A percentile compares a stretch with the other conserved stretches of the same genome.
These are phyloP conservation scores for Taphrina deformans DNA, from an alignment of 1,139 yeast species.

Conservation along the genomic window DNA sequence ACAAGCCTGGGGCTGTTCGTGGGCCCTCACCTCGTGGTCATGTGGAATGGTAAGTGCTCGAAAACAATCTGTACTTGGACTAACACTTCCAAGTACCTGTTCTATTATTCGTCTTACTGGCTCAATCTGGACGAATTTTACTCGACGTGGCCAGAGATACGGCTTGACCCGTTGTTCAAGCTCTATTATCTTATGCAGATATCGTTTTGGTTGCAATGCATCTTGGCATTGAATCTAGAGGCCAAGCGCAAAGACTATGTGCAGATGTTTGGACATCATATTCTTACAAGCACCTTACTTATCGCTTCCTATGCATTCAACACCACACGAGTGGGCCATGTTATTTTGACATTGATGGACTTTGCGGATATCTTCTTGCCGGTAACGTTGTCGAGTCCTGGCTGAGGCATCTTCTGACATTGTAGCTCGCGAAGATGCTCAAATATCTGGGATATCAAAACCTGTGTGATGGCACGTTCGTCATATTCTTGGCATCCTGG, in stretches of 20 bases:
- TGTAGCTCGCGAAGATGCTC: conserved; percentile 64
- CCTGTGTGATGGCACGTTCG: conserved; percentile 69
- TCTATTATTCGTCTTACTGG: conserved; percentile 49
- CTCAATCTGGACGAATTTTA: conserved; percentile 48
- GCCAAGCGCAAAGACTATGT: conserved; percentile 74
- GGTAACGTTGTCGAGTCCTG: background rate
- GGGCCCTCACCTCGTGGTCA: conserved; percentile 58
- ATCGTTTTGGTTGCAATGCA: conserved; percentile 78
- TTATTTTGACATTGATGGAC: conserved; percentile 78
- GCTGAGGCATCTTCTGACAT: background rate
- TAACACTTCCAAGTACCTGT: conserved; percentile 48
- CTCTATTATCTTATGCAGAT: conserved; percentile 69
- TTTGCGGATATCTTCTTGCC: conserved; percentile 71
- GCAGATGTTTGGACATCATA: conserved; percentile 88
- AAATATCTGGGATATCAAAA: conserved; percentile 65
- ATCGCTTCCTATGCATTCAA: conserved; percentile 72
- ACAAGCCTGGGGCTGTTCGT: conserved; percentile 78
- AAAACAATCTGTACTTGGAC: background rate
- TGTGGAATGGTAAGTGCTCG: conserved; percentile 51
- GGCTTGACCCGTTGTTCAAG: conserved; percentile 53
- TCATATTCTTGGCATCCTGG: conserved; percentile 70
- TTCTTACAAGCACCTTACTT: conserved; percentile 68
- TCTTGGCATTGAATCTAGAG: conserved; percentile 74
- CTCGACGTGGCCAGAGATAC: conserved; percentile 74
- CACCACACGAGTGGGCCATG: conserved; percentile 75